Base-by-base conservation (phyloP, 2,329 filamentous ascomycete species). In the Ophiocordyceps camponoti-leonardi region DNA sequence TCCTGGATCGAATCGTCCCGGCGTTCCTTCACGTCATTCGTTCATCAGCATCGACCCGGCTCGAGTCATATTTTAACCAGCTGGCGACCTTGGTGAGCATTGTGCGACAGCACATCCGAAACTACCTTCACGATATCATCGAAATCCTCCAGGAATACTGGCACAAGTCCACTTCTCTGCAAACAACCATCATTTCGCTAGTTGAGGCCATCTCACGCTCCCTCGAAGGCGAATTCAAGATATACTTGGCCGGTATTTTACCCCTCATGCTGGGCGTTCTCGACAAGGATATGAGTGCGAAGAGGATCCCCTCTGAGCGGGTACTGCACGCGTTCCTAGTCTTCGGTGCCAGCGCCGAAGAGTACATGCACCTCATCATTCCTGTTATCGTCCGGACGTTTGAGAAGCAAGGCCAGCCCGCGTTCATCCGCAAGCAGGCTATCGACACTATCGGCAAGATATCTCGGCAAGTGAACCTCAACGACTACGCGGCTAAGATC, bases 321-420 rank as follows among this genome's bases (percentile, higher is more conserved):
- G 88, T 98, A 4, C 70, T 99, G 22, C 92, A 96, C 58, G 88
- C 90, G 0, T 94, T 99, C 61, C 67, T 98, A 26, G 85, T 98
- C 1, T 98, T 98, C 59, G 93, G 93, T 1, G 82, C 88, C 0
- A 96, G 88, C 56, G 85, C 84, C 12, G 92, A 98, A 60, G 92
- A 98, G 60, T 98, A 98, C 61, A 98, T 98, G 92, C 92, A 98
- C 60, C 72, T 98, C 45, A 96, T 99, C 52, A 86, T 98, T 44
- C 92, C 92, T 0, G 86, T 94, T 33, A 87, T 98, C 56, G 88
- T 98, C 10, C 80, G 83, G 41, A 83, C 94, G 43, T 96, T 98
- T 56, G 90, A 98, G 60, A 93, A 86, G 57, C 77, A 83, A 30
- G 80, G 83, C 12, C 85, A 93, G 50, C 86, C 87, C 8, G 68